phyloP scores from a whole-genome alignment of 1,139 yeast genomes.

The Taphrina betulina region DNA sequence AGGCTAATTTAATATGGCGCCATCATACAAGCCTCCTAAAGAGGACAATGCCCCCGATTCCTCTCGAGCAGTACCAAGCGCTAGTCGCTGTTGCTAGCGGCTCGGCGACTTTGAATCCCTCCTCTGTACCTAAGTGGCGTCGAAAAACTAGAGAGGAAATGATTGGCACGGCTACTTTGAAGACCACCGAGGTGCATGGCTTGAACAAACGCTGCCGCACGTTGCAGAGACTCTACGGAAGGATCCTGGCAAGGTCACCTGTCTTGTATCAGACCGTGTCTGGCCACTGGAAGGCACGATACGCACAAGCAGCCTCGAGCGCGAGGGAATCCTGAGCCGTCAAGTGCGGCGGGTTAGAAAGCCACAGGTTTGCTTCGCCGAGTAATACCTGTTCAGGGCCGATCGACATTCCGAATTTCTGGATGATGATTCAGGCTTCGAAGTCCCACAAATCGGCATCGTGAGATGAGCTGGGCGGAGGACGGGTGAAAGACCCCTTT shows the following conservation, averaged over 20 bases:
- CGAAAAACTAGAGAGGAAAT: background rate
- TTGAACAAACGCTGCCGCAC: background rate
- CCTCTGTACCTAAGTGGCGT: slow-evolving; percentile 2
- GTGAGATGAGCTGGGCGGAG: too few species aligned
- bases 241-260: background rate
- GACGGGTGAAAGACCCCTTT: too few species aligned
- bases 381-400: too few species aligned
- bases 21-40: slow-evolving; percentile 11
- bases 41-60: slow-evolving; percentile 15
- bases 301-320: too few species aligned
- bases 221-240: background rate
- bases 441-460: too few species aligned
- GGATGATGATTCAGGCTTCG: too few species aligned
- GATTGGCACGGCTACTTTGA: background rate
- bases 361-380: too few species aligned
- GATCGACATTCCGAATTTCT: too few species aligned
- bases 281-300: slow-evolving; percentile 1
- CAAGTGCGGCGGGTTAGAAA: too few species aligned
- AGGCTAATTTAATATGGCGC: slow-evolving; percentile 20
- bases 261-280: background rate
- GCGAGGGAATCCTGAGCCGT: too few species aligned
- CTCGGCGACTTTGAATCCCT: background rate
- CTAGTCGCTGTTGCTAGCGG: background rate
- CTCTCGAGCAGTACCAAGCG: background rate
- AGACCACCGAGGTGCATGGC: slow-evolving; percentile 1